Evolutionary conservation across 441 rosid genomes (phyloP).

Genomic region (Aleurites moluccanus): DNA sequence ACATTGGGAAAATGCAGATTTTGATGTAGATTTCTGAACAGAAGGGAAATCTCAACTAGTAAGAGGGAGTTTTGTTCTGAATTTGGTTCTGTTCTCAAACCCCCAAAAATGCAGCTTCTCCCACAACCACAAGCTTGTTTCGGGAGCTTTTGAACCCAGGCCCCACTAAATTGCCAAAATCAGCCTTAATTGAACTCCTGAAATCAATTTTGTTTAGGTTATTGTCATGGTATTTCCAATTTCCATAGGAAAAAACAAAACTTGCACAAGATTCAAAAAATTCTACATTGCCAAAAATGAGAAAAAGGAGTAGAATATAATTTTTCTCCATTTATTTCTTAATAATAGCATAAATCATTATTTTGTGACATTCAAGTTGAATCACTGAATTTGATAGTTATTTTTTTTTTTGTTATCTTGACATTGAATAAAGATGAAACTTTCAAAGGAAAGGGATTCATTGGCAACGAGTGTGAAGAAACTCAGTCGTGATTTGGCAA

Average conservation of each 20-base stretch:
- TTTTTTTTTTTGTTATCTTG: constrained; percentile 13
- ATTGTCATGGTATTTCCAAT: not conserved
- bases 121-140: too few relatives aligned
- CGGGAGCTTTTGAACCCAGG: too few relatives aligned
- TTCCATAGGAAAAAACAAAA: not conserved
- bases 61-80: too few relatives aligned
- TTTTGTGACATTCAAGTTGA: not conserved
- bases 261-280: not conserved
- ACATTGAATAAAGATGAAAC: constrained; percentile 47
- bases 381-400: constrained; percentile 8
- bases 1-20: not conserved
- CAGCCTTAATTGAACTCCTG: not conserved
- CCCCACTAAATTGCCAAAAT: too few relatives aligned
- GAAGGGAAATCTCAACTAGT: not conserved
- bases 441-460: constrained; percentile 68
- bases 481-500: constrained; percentile 70
- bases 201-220: not conserved
- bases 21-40: not conserved
- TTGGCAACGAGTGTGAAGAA: constrained; percentile 64
- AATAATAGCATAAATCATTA: not conserved
- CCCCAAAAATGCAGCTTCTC: too few relatives aligned
- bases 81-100: too few relatives aligned
- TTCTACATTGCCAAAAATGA: not conserved
- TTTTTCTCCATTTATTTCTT: not conserved
- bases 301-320: not conserved